Percentiles rank a stretch among this genome's conserved stretches.
Evolutionary conservation across 306 rosid species (phyloP).

Genomic region (Lathyrus sativus): DNA sequence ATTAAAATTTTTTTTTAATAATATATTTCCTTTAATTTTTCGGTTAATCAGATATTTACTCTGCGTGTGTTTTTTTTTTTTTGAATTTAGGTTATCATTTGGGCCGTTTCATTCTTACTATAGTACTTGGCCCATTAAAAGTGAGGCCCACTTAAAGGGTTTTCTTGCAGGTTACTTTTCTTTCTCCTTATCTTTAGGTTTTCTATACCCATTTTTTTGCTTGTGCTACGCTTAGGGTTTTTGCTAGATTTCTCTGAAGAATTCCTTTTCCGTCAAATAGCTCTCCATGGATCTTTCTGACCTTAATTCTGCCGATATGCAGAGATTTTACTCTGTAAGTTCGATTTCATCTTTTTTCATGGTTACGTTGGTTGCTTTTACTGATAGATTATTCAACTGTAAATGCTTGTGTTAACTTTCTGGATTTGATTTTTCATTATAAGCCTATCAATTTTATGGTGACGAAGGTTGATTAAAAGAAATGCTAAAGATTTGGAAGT

Average conservation of each 20-base stretch:
- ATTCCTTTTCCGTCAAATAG: neutral
- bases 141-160: neutral
- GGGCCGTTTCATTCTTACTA: too few relatives aligned
- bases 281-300: constrained; percentile 73
- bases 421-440: neutral
- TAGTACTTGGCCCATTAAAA: neutral
- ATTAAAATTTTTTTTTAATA: too few relatives aligned
- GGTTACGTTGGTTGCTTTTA: neutral
- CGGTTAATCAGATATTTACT: too few relatives aligned
- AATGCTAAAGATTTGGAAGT: too few relatives aligned
- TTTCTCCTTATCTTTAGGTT: neutral
- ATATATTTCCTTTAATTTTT: too few relatives aligned
- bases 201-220: neutral
- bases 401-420: neutral
- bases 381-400: too few relatives aligned
- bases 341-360: neutral
- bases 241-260: neutral
- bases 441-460: neutral
- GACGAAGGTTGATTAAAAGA: too few relatives aligned
- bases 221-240: constrained; percentile 36
- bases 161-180: neutral
- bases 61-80: too few relatives aligned
- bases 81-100: too few relatives aligned
- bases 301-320: constrained; percentile 61
- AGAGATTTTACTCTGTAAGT: constrained; percentile 71